Base-by-base conservation (phyloP, 2,329 filamentous ascomycete species). In the Colletotrichum sp. region DNA sequence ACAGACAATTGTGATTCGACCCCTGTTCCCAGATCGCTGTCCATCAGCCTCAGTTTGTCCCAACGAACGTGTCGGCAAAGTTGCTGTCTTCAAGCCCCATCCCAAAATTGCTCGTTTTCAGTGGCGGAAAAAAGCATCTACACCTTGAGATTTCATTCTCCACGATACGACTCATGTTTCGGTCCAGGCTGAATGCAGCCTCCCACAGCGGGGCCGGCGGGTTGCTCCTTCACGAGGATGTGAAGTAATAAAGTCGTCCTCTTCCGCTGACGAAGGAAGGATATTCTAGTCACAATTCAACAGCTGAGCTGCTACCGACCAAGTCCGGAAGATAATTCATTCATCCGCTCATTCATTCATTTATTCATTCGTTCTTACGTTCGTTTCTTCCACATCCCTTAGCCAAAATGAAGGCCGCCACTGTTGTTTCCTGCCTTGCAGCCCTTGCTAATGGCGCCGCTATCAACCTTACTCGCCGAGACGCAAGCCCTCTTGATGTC, bases 391-490 rank as follows among this genome's bases (percentile, higher is more conserved):
- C 8, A 7, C 7, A 66, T 5, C 24, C 2, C 52, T 49, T 12
- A 30, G 30, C 13, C 34, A 73, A 16, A 34, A 86, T 86, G 85
- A 86, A 85, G 82, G 83, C 85, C 80, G 79, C 84, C 75, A 73
- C 80, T 44, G 80, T 80, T 77, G 59, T 85, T 76, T 80, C 83
- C 84, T 68, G 84, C 82, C 76, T 86, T 64, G 83, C 82, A 72
- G 80, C 84, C 63, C 65, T 84, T 68, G 85, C 81, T 68, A 82
- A 80, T 71, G 84, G 83, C 71, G 79, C 82, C 32, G 82, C 82
- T 57, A 72, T 84, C 60, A 78, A 80, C 74, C 70, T 82, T 36
- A 72, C 74, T 79, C 84, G 84, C 81, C 82, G 86, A 73, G 83
- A 52, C 4, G 44, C 83, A 67, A 36, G 65, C 24, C 82, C 84